A percentile compares a stretch with the other conserved stretches of the same genome.
These are phyloP conservation scores for Talaromyces islandicus DNA, from an alignment of 2,329 filamentous ascomycete genomes.

Conservation along the genomic window DNA sequence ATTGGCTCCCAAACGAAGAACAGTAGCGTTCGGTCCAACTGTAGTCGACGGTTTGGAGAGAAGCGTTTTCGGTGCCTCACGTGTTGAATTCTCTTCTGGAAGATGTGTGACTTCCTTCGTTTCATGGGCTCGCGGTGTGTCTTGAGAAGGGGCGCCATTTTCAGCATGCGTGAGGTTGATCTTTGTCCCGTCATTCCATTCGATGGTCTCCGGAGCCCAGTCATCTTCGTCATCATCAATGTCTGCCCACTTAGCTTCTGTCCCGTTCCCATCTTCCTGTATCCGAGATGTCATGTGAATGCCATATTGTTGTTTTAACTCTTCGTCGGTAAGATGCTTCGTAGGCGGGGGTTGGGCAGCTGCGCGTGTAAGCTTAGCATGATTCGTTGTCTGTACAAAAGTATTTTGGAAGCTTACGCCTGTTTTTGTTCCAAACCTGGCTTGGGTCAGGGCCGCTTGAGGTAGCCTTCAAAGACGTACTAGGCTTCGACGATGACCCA, in stretches of 20 bases:
- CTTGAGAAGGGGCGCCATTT: constrained; percentile 17
- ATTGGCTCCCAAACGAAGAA: constrained; percentile 43
- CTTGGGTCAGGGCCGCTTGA: constrained; percentile 56
- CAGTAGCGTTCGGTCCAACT: constrained; percentile 45
- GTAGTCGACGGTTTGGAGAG: constrained; percentile 35
- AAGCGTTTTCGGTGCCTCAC: constrained; percentile 22
- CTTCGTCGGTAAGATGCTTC: constrained; percentile 63
- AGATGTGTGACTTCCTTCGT: constrained; percentile 13
- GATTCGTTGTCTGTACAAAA: neutral
- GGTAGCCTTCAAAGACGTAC: constrained; percentile 40
- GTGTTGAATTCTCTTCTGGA: constrained; percentile 17
- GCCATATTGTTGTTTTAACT: constrained; percentile 62
- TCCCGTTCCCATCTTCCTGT: constrained; percentile 55
- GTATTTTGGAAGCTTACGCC: constrained; percentile 40
- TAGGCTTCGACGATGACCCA: constrained; percentile 44
- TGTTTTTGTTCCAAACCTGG: constrained; percentile 66
- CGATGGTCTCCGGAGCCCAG: constrained; percentile 62
- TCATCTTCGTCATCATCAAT: constrained; percentile 66
- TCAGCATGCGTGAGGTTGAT: constrained; percentile 50
- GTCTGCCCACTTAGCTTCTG: constrained; percentile 63
- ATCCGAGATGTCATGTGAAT: constrained; percentile 62
- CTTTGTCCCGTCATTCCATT: constrained; percentile 65
- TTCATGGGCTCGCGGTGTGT: constrained; percentile 14
- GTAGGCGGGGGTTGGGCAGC: constrained; percentile 51
- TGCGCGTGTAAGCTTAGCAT: constrained; percentile 16